A percentile compares a stretch with the other conserved stretches of the same genome.
These are phyloP conservation scores for Sarocladiaceae sp. DNA, from an alignment of 2,329 filamentous ascomycete genomes.

Conservation along the genomic window DNA sequence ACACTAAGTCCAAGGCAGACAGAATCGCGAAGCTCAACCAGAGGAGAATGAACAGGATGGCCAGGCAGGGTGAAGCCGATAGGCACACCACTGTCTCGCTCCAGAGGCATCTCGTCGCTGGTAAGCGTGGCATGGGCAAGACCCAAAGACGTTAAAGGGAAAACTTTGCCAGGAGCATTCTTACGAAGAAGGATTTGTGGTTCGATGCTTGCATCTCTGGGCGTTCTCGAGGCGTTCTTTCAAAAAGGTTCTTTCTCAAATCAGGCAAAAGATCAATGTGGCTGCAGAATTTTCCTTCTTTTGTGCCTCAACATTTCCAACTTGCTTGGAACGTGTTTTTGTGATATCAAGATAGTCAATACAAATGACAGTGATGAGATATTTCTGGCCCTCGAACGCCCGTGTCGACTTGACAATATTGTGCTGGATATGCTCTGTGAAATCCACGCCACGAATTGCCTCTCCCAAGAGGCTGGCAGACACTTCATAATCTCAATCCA, in stretches of 20 bases:
- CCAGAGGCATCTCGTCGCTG: conserved; percentile 85
- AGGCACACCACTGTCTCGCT: conserved; percentile 78
- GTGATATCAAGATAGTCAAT: conserved; percentile 8
- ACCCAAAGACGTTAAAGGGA: conserved; percentile 60
- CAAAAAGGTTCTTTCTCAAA: background rate
- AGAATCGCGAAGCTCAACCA: conserved; percentile 83
- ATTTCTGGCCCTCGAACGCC: background rate
- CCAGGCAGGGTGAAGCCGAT: conserved; percentile 93
- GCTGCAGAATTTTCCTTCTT: background rate
- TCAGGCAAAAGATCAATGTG: background rate
- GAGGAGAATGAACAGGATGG: conserved; percentile 99
- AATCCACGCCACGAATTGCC: background rate
- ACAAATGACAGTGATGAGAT: conserved; percentile 6
- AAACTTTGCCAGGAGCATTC: background rate
- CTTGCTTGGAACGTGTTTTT: conserved; percentile 6
- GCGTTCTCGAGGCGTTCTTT: conserved; percentile 7
- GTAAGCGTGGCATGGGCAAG: conserved; percentile 93
- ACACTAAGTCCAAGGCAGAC: conserved; percentile 72
- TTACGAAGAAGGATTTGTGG: background rate
- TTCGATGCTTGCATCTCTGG: conserved; percentile 10
- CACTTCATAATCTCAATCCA: background rate
- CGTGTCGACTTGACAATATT: background rate
- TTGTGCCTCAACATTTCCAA: background rate
- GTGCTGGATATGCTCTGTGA: too few species aligned
- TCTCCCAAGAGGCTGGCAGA: background rate